Evolutionary conservation across 345 rosid species (phyloP), one percentile per base, ranked within the genome.

Genomic region (Alliaria petiolata): DNA sequence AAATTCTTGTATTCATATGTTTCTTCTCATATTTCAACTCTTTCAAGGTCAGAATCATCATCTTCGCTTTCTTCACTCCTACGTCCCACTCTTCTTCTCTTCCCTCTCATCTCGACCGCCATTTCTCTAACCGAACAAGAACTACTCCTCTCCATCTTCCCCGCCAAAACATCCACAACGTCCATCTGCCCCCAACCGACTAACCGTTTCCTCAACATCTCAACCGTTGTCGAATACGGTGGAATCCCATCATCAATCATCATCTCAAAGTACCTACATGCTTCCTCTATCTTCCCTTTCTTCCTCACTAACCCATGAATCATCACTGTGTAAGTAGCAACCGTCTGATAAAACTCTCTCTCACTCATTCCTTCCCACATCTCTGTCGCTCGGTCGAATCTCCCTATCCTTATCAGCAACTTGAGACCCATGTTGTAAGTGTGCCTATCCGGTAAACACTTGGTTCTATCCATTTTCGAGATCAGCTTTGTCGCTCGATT

Each of bases 191-290:
- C 88, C 47, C 73, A 79, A 14, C 92, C 89, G 17, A 86, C 56
- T 7, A 88, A 83, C 42, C 80, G 66, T 50, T 89, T 87, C 80
- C 90, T 83, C 89, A 93, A 60, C 85, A 86, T 64, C 85, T 87
- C 97, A 26, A 88, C 79, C 1, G 93, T 89, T 3, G 90, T 65
- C 28, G 79, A 72, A 80, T 90, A 93, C 1, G 97, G 96, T 5
- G 97, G 98, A 62, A 89, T 81, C 34, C 97, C 92, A 56, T 89
- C 97, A 59, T 93, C 97, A 43, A 93, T 72, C 97, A 93, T 90
- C 87, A 82, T 85, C 86, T 93, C 97, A 61, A 93, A 93, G 82
- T 89, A 90, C 64, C 66, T 84, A 67, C 96, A 85, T 2, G 93
- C 97, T 75, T 90, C 93, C 75, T 87, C 96, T 12, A 87, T 69